phyloP scores from a whole-genome alignment of 441 rosid species.

The Sinapis alba region DNA sequence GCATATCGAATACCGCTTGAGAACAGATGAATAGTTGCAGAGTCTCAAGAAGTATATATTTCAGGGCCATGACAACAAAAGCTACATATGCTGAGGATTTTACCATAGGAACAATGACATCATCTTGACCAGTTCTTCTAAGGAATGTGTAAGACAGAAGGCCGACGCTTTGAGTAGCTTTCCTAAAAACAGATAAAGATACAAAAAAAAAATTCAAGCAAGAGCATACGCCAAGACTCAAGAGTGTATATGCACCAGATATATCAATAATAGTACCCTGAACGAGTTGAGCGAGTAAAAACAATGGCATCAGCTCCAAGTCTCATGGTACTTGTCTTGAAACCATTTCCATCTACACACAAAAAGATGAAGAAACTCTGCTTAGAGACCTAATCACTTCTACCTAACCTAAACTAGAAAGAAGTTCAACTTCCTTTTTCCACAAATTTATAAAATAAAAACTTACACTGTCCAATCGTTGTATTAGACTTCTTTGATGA shows the following conservation, averaged over 20 bases:
- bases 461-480: constrained; percentile 93
- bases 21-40: background rate
- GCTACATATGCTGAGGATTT: constrained; percentile 23
- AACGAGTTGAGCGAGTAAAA: constrained; percentile 65
- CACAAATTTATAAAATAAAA: background rate
- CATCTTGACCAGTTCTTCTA: constrained; percentile 91
- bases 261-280: constrained; percentile 54
- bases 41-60: background rate
- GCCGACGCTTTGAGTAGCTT: constrained; percentile 88
- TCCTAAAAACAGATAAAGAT: constrained; percentile 52
- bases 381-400: constrained; percentile 6
- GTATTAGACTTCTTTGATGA: constrained; percentile 86
- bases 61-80: constrained; percentile 3
- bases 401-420: constrained; percentile 12
- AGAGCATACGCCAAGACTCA: constrained; percentile 1
- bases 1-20: background rate
- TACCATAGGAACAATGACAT: constrained; percentile 98
- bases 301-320: constrained; percentile 96
- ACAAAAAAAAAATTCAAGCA: constrained; percentile 16
- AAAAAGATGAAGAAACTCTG: background rate
- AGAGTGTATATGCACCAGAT: background rate
- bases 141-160: constrained; percentile 93
- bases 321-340: constrained; percentile 99
- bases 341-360: constrained; percentile 91
- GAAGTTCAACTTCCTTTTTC: background rate